Evolutionary conservation across 164 flowering plant genomes (phyloP).

Genomic region (Echeveria elegans): DNA sequence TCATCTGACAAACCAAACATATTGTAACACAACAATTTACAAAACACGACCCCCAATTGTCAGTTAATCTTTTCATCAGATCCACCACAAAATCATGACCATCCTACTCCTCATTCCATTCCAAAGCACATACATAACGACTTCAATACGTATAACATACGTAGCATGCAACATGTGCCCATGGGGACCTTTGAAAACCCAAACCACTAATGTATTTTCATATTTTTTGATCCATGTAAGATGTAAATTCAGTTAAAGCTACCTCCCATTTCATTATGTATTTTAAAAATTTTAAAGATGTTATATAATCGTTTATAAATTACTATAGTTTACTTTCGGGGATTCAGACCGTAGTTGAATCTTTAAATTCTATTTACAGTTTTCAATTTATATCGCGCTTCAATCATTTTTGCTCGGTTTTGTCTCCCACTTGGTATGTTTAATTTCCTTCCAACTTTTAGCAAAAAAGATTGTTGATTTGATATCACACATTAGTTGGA

Average conservation of each 20-base stretch:
- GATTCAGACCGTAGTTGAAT: too few species aligned
- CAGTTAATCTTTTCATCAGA: constrained; percentile 16
- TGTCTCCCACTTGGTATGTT: neutral
- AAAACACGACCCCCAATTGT: neutral
- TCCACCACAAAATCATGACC: neutral
- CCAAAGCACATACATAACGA: neutral
- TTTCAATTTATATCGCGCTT: too few species aligned
- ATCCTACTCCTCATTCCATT: neutral
- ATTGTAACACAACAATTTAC: neutral
- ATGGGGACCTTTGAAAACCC: constrained; percentile 5
- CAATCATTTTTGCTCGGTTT: neutral
- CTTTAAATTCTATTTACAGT: too few species aligned
- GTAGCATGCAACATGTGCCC: neutral
- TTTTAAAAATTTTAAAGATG: too few species aligned
- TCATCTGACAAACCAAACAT: neutral
- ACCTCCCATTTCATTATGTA: neutral
- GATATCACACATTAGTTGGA: neutral
- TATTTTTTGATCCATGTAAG: neutral
- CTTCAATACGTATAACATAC: neutral
- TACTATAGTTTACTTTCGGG: too few species aligned
- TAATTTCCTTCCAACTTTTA: neutral
- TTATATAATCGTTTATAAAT: too few species aligned
- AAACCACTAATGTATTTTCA: constrained; percentile 5
- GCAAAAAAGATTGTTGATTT: neutral
- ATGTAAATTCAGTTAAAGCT: neutral